Base-by-base conservation (phyloP, 2,329 filamentous ascomycete species). In the Mollisiaceae sp. region DNA sequence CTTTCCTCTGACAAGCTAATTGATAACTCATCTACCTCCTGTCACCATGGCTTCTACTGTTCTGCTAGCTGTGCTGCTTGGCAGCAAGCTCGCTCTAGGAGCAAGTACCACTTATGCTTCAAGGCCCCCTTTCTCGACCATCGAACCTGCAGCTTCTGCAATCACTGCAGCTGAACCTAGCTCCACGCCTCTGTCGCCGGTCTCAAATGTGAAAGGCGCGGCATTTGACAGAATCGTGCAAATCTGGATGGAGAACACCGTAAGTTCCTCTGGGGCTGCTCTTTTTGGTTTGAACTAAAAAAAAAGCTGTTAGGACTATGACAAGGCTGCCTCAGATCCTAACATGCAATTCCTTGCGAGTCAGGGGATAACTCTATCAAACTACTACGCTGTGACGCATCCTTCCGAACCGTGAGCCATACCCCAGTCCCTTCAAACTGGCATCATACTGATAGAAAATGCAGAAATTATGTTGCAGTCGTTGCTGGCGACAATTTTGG, bases 221-320 rank as follows among this genome's bases (percentile, higher is more conserved):
- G 82, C 79, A 0, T 88, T 88, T 71, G 80, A 87, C 70, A 83
- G 86, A n/a, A 85, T 88, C 67, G 82, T 85, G 45, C 81, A 85
- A 67, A 84, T 89, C 71, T 88, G 84, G 83, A 76, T 88, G 32
- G 86, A 88, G 75, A 88, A 88, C 72, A 87, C 83, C 59, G 72
- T 73, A 64, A 36, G 60, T 45, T 6, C 38, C 9, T 45, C 20
- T 4, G 6, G 0, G 12, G 1, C 58, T n/a, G 2, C n/a, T 8
- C 5, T 22, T 11, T 14, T 50, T 24, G 4, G 4, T 22, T 1
- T 14, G n/a, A 20, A 14, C 47, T 35, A 20, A 39, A 32, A 9
- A 20, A 39, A 32, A 9, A 27, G 1, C 39, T 66, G 4, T 14
- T 15, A 67, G 64, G 63, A 67, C 50, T 47, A 24, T 15, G 62